These are phyloP conservation scores for Piper longum DNA, from an alignment of 164 flowering plant species.

Conservation along the genomic window DNA sequence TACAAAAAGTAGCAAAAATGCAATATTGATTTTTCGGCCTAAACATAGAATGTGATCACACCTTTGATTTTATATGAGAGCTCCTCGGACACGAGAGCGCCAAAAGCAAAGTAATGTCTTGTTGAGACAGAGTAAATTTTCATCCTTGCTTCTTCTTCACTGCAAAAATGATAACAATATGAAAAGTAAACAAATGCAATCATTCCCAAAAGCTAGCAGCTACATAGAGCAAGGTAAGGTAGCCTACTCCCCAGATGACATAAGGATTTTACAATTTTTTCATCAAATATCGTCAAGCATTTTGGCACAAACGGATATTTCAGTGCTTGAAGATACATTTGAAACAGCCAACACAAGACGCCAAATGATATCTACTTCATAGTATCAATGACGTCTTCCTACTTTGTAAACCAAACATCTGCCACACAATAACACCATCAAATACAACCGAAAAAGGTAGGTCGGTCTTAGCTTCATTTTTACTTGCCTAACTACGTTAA, in stretches of 20 bases:
- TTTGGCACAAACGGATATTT: too few relatives aligned
- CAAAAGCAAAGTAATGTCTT: constrained; percentile 27
- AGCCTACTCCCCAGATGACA: neutral
- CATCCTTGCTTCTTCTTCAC: constrained; percentile 29
- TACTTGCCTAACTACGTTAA: too few relatives aligned
- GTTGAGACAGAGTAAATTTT: constrained; percentile 32
- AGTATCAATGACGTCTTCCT: too few relatives aligned
- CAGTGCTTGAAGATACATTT: too few relatives aligned
- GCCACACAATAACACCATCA: too few relatives aligned
- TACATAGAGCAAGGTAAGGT: neutral
- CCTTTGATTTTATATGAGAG: constrained; percentile 24
- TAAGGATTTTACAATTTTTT: neutral
- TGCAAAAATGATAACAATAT: constrained; percentile 3
- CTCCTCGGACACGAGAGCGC: constrained; percentile 23
- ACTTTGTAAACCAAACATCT: too few relatives aligned
- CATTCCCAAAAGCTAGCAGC: neutral
- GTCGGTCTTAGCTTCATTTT: too few relatives aligned
- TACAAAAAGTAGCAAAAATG: too few relatives aligned
- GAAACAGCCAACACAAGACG: too few relatives aligned
- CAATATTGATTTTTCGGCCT: neutral
- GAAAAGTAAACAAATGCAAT: neutral
- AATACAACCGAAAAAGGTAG: too few relatives aligned
- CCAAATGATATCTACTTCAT: too few relatives aligned
- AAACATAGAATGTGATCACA: constrained; percentile 1
- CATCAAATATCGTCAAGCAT: too few relatives aligned